A percentile compares a stretch with the other conserved stretches of the same genome.
phyloP scores from a whole-genome alignment of 2,329 filamentous ascomycete genomes.

The Aspergillus fischeri region DNA sequence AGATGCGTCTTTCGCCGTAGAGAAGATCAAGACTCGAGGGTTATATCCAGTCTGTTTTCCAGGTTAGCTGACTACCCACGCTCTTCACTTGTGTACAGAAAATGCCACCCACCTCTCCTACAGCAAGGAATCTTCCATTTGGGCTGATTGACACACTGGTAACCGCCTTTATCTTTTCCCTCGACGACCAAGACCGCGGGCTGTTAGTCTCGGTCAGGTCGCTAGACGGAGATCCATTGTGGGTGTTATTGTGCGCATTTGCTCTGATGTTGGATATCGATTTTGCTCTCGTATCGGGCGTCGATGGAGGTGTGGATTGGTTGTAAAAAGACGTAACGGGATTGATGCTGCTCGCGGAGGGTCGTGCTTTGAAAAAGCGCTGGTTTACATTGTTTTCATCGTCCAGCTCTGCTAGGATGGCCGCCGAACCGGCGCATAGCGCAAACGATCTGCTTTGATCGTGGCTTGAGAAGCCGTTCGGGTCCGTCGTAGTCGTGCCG shows the following conservation, averaged over 20 bases:
- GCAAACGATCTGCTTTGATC: constrained; percentile 69
- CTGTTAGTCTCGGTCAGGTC: constrained; percentile 56
- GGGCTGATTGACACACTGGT: constrained; percentile 85
- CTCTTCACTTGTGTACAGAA: neutral
- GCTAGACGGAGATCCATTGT: constrained; percentile 44
- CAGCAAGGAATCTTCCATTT: constrained; percentile 81
- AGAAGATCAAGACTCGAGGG: constrained; percentile 86
- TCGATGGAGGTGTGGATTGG: constrained; percentile 53
- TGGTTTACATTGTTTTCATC: constrained; percentile 63
- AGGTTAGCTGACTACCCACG: neutral
- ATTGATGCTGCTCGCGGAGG: constrained; percentile 65
- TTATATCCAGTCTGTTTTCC: constrained; percentile 71
- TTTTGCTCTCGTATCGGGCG: constrained; percentile 54
- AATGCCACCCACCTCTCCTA: constrained; percentile 65
- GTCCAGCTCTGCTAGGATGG: constrained; percentile 80
- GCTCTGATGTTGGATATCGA: constrained; percentile 54
- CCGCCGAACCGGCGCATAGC: constrained; percentile 87
- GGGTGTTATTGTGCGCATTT: constrained; percentile 38
- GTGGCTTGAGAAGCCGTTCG: constrained; percentile 81
- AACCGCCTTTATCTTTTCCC: constrained; percentile 89
- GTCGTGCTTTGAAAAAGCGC: constrained; percentile 85
- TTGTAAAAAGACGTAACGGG: constrained; percentile 51
- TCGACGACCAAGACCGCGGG: constrained; percentile 76
- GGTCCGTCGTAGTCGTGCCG: constrained; percentile 80
- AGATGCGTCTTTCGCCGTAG: constrained; percentile 67